Base-by-base conservation (phyloP, 129 eudicot genomes). In the Flaveria brownii region DNA sequence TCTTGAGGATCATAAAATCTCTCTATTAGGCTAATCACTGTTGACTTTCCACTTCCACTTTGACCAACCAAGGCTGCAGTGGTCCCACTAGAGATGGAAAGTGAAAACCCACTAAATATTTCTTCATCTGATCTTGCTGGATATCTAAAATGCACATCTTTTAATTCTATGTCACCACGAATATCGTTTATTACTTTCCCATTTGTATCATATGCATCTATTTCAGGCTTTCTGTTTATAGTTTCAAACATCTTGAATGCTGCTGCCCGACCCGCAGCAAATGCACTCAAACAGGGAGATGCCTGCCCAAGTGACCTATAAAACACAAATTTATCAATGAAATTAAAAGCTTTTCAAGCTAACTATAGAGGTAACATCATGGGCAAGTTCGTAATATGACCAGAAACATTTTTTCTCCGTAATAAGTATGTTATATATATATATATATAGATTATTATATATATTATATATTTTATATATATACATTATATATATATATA, bases 31-130 rank as follows among this genome's bases (percentile, higher is more conserved):
- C 92, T 86, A 46, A 92, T 85, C 20, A 89, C 90, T 0, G 98
- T 92, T 33, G 96, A 92, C 70, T 92, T 92, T 66, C 98, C 98
- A 57, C 91, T 90, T 68, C 98, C 98, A 61, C 96, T 92, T 68
- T 88, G 93, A 50, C 98, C 96, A n/a, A 92, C 96, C 17, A 92
- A 78, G 22, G 98, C 96, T 50, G 84, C 87, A 71, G 92, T 92
- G 17, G 57, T 82, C 8, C 96, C 96, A 75, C 90, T 82, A 0
- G 92, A 80, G 6, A 88, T 68, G 23, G 17, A 30, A 20, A 92
- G 59, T 1, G 93, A 84, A 65, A 92, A 86, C 1, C 94, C 96
- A 0, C 85, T 22, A 64, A 92, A 90, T 10, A 92, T 86, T 67
- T 85, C 87, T 17, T 84, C 90, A 55, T 86, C 88, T 56, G 94